Evolutionary conservation across 371 early-diverging fungal species (phyloP).

Genomic region (Sporodiniella umbellata): DNA sequence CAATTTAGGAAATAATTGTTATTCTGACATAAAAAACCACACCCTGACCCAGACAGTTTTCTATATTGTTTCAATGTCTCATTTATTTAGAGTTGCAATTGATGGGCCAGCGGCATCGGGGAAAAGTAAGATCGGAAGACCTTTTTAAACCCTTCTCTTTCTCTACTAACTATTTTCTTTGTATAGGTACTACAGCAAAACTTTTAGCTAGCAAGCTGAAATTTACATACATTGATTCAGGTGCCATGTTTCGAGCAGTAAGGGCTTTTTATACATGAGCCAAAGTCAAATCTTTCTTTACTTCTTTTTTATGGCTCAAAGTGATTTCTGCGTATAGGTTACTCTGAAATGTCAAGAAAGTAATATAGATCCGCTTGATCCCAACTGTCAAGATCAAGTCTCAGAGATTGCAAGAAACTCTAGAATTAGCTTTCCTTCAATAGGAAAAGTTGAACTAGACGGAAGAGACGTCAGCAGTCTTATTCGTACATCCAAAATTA

Average conservation of each 20-base stretch:
- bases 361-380: conserved; percentile 32
- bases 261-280: too few relatives aligned
- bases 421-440: conserved; percentile 24
- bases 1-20: background rate
- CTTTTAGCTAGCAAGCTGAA: conserved; percentile 68
- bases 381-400: conserved; percentile 24
- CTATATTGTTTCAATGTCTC: conserved; percentile 31
- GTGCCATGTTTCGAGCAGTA: conserved; percentile 65
- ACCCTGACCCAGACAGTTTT: background rate
- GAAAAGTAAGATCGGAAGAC: conserved; percentile 62
- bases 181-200: conserved; percentile 70
- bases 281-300: too few relatives aligned
- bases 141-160: background rate
- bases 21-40: background rate
- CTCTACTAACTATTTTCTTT: background rate
- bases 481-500: conserved; percentile 66
- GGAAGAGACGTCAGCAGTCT: conserved; percentile 63
- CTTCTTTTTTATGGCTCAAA: background rate
- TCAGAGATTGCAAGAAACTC: conserved; percentile 21
- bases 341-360: conserved; percentile 52
- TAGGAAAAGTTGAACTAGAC: conserved; percentile 54
- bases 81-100: conserved; percentile 78
- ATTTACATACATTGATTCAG: conserved; percentile 84
- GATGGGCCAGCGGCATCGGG: conserved; percentile 95
- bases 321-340: conserved; percentile 27